phyloP scores from a whole-genome alignment of 805 yeast genomes.

The Ogataea corticis region DNA sequence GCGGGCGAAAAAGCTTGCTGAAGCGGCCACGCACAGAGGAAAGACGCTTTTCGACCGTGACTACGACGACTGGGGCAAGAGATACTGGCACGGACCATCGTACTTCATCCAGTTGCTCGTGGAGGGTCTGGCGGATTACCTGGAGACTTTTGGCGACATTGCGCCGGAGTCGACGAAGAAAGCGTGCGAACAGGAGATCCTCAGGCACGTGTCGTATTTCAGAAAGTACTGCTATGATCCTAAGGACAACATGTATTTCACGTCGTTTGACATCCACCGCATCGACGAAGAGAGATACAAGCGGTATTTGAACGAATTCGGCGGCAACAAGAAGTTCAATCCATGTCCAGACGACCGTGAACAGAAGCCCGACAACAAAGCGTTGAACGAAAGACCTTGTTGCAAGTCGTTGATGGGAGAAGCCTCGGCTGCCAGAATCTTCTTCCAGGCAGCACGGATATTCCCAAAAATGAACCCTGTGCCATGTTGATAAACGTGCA shows the following conservation, averaged over 20 bases:
- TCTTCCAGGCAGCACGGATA: constrained; percentile 66
- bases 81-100: constrained; percentile 69
- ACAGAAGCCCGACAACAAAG: constrained; percentile 36
- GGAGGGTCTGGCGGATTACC: constrained; percentile 69
- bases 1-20: constrained; percentile 51
- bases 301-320: constrained; percentile 53
- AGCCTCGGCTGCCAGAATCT: constrained; percentile 68
- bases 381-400: constrained; percentile 33
- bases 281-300: constrained; percentile 52
- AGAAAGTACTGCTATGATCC: constrained; percentile 59
- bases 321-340: constrained; percentile 52
- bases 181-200: constrained; percentile 41
- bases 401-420: constrained; percentile 52
- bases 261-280: constrained; percentile 56
- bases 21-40: constrained; percentile 57
- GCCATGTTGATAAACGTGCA: constrained; percentile 2
- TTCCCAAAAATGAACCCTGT: constrained; percentile 38
- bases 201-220: constrained; percentile 57
- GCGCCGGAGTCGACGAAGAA: constrained; percentile 38
- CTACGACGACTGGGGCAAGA: constrained; percentile 46
- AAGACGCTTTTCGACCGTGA: constrained; percentile 65
- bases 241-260: constrained; percentile 58
- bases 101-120: constrained; percentile 63
- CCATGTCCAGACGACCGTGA: constrained; percentile 54
- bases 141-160: constrained; percentile 46